Evolutionary conservation across 2,329 filamentous ascomycete species (phyloP), one percentile per base, ranked within the genome.

Genomic region (Fusarium robinianum): DNA sequence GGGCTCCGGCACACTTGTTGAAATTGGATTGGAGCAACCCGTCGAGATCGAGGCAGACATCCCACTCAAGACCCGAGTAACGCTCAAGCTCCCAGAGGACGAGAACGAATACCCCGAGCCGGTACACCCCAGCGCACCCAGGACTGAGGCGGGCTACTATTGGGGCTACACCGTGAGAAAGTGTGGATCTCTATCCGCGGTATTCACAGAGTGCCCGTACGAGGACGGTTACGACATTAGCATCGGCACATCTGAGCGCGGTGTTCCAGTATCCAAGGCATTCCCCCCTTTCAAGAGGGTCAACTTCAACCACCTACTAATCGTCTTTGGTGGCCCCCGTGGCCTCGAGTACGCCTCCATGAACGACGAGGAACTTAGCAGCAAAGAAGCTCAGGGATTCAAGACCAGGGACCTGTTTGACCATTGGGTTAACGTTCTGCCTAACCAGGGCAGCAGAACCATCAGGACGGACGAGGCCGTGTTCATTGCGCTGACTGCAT

Each of bases 381-480:
- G 72, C 30, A 83, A 83, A 64, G 85, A 82, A 1, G 79, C 92
- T 10, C 73, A 75, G 5, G 82, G 83, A 22, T 73, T 75, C 16
- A 83, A 81, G 49, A 84, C 84, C 6, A 79, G 75, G 53, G 81
- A 88, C 54, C 65, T 92, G 36, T 95, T 95, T 64, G 90, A 95
- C 67, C 77, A 84, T 56, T 95, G 88, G 88, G 76, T 95, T 12
- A 88, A 95, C 65, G 76, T 94, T 30, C 75, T 90, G 53, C 87
- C 88, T 4, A 81, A 83, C 1, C 90, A 95, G 66, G 89, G 88
- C 1, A 92, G 87, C 64, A 76, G 89, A 58, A 90, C 84, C 1
- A 92, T 95, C 50, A 74, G 87, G 50, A 94, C 89, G 0, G 89
- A 95, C 58, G 90, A 95, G 69, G 88, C 89, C 2, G 70, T 95